Percentiles rank a stretch among this genome's conserved stretches.
phyloP scores from a whole-genome alignment of 371 early-diverging fungal species.

The Mucor saturninus region DNA sequence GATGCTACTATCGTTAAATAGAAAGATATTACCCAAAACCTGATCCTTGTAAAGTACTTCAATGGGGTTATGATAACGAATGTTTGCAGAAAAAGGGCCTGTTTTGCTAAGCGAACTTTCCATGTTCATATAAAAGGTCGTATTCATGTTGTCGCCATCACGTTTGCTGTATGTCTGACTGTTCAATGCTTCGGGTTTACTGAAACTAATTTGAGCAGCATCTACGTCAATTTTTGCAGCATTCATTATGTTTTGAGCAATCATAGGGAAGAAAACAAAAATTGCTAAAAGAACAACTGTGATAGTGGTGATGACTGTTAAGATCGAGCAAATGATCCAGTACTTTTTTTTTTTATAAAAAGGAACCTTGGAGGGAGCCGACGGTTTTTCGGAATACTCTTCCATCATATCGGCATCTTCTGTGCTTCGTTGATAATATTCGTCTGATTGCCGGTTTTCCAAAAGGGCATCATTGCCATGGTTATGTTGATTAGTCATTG shows the following conservation, averaged over 20 bases:
- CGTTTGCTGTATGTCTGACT: slow-evolving; percentile 30
- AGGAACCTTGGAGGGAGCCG: slow-evolving; percentile 35
- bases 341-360: slow-evolving; percentile 64
- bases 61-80: slow-evolving; percentile 50
- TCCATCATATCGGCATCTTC: slow-evolving; percentile 28
- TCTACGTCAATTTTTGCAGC: slow-evolving; percentile 51
- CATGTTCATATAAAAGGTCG: slow-evolving; percentile 56
- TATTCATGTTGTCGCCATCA: slow-evolving; percentile 38
- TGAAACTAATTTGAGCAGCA: slow-evolving; percentile 56
- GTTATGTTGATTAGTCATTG: not conserved
- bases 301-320: slow-evolving; percentile 49
- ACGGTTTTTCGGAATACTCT: slow-evolving; percentile 51
- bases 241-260: slow-evolving; percentile 63
- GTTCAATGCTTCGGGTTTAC: slow-evolving; percentile 30
- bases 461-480: slow-evolving; percentile 11
- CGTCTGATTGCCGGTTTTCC: not conserved
- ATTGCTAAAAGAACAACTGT: slow-evolving; percentile 54
- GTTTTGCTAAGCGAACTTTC: slow-evolving; percentile 55
- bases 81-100: slow-evolving; percentile 62
- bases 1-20: slow-evolving; percentile 53
- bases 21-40: slow-evolving; percentile 54
- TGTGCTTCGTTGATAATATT: slow-evolving; percentile 5
- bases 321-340: slow-evolving; percentile 60
- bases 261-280: slow-evolving; percentile 65
- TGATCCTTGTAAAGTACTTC: slow-evolving; percentile 47